These are phyloP conservation scores for Penicillium taxi DNA, from an alignment of 495 filamentous ascomycete species.

Conservation along the genomic window DNA sequence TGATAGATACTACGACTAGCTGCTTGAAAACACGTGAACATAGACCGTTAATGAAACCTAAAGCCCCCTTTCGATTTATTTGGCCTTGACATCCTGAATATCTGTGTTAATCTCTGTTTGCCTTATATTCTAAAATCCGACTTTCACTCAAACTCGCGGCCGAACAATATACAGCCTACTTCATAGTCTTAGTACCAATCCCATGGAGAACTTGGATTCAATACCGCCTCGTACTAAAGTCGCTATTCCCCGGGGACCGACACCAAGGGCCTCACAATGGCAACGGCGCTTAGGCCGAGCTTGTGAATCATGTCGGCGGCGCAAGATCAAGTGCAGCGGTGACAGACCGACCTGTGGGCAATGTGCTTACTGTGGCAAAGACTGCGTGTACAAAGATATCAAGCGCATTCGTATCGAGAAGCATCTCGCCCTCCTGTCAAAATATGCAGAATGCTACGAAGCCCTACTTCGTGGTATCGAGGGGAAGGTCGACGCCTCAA, in stretches of 20 bases:
- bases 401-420: constrained; percentile 53
- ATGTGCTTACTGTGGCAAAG: constrained; percentile 42
- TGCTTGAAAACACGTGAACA: too few species aligned
- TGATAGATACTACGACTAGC: too few species aligned
- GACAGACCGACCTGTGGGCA: constrained; percentile 47
- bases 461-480: constrained; percentile 32
- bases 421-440: constrained; percentile 29
- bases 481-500: constrained; percentile 19
- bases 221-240: constrained; percentile 29
- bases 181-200: too few species aligned
- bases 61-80: too few species aligned
- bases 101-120: too few species aligned
- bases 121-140: too few species aligned
- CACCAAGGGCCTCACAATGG: constrained; percentile 1
- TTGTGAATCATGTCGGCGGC: constrained; percentile 64
- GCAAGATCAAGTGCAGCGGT: constrained; percentile 56
- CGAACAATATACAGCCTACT: too few species aligned
- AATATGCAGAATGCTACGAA: constrained; percentile 41
- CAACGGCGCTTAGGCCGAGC: constrained; percentile 44
- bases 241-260: constrained; percentile 25
- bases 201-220: too few species aligned
- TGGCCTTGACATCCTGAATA: too few species aligned
- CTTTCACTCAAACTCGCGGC: too few species aligned
- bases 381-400: constrained; percentile 47
- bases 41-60: too few species aligned